These are phyloP conservation scores for Andrographis paniculata DNA, from an alignment of 305 asterid species.

Conservation along the genomic window DNA sequence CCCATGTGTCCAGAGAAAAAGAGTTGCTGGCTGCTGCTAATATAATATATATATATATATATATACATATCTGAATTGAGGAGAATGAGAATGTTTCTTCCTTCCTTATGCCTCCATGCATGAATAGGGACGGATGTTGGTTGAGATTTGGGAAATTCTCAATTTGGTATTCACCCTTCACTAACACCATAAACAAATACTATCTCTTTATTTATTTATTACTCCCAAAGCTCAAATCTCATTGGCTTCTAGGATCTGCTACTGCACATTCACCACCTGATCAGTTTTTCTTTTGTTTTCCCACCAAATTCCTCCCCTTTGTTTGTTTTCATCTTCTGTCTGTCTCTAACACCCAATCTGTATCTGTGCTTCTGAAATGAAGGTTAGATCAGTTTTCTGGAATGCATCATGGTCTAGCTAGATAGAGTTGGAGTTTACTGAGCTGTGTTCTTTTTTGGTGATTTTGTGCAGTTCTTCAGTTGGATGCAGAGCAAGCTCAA, in stretches of 20 bases:
- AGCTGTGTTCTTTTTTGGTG: not conserved
- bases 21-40: no score
- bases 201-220: conserved; percentile 30
- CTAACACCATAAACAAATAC: no score
- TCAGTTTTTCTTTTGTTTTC: not conserved
- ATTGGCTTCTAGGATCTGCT: conserved; percentile 51
- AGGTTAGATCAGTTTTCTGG: conserved; percentile 30
- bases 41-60: not conserved
- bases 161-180: conserved; percentile 13
- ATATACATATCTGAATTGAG: conserved; percentile 11
- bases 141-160: not conserved
- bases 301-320: not conserved
- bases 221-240: conserved; percentile 39
- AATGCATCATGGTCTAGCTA: not conserved
- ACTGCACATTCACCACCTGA: conserved; percentile 14
- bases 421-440: not conserved
- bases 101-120: no score
- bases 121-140: no score
- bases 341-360: conserved; percentile 9
- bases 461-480: conserved; percentile 53
- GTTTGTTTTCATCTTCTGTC: not conserved
- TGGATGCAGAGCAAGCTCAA: conserved; percentile 76
- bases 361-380: conserved; percentile 29
- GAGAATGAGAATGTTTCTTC: conserved; percentile 16
- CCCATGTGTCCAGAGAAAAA: no score